These are phyloP conservation scores for Plasmodium sp. DNA, from an alignment of 169 alveolate genomes.

Conservation along the genomic window DNA sequence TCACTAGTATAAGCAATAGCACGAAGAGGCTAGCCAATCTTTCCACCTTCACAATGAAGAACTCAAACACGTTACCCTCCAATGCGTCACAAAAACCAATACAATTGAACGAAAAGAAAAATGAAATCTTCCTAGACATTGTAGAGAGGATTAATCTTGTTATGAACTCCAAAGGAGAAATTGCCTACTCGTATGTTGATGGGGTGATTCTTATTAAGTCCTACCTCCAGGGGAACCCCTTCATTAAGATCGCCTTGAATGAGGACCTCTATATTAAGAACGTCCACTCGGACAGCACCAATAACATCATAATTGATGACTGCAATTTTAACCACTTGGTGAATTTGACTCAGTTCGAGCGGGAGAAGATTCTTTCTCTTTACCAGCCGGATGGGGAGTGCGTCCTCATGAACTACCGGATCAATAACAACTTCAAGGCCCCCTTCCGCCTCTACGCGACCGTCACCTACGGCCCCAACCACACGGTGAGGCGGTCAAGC, in stretches of 20 bases:
- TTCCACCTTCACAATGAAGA: conserved; percentile 25
- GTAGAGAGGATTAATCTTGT: conserved; percentile 85
- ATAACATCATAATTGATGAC: conserved; percentile 83
- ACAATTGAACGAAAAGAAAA: conserved; percentile 32
- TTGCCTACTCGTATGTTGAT: conserved; percentile 91
- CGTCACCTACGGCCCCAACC: conserved; percentile 23
- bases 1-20: not conserved
- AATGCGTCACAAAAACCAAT: conserved; percentile 88
- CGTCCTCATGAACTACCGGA: conserved; percentile 95
- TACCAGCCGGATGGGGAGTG: conserved; percentile 98
- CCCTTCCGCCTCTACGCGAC: conserved; percentile 84
- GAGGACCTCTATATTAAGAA: conserved; percentile 83
- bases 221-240: conserved; percentile 91
- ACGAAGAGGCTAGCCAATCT: conserved; percentile 8
- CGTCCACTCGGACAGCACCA: conserved; percentile 38
- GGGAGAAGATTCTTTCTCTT: conserved; percentile 88
- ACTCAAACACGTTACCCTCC: conserved; percentile 84
- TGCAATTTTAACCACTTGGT: conserved; percentile 93
- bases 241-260: conserved; percentile 90
- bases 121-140: conserved; percentile 82
- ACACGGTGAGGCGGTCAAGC: conserved; percentile 40
- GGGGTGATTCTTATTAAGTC: conserved; percentile 94
- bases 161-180: conserved; percentile 91
- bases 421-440: conserved; percentile 82
- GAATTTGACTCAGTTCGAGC: conserved; percentile 87